Percentiles rank a stretch among this genome's conserved stretches.
phyloP scores from a whole-genome alignment of 108 stramenopile species.

The Cylindrotheca closterium region DNA sequence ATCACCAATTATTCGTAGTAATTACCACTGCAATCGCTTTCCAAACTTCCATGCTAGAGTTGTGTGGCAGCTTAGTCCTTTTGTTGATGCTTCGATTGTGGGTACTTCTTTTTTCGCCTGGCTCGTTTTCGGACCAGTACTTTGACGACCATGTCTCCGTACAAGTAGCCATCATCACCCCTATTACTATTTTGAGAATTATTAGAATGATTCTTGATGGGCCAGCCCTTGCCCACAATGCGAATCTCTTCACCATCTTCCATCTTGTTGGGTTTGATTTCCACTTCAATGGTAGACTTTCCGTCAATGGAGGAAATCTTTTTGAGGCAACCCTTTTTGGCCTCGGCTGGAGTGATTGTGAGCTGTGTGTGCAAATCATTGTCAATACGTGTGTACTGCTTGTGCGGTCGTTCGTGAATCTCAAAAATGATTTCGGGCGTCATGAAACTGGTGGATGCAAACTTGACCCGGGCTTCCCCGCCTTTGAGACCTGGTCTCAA shows the following conservation, averaged over 20 bases:
- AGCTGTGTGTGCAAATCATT: constrained; percentile 62
- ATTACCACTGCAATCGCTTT: too few species aligned
- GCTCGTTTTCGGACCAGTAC: neutral
- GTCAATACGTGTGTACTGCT: constrained; percentile 42
- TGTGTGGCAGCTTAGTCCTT: too few species aligned
- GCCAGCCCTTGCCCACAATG: constrained; percentile 67
- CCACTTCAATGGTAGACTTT: constrained; percentile 38
- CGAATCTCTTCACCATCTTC: constrained; percentile 33
- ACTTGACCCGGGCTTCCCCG: constrained; percentile 53
- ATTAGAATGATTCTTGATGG: constrained; percentile 15
- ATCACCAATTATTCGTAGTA: too few species aligned
- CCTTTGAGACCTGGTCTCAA: constrained; percentile 55
- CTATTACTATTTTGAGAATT: constrained; percentile 8
- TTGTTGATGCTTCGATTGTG: too few species aligned
- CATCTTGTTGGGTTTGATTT: constrained; percentile 18
- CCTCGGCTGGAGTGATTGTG: constrained; percentile 28
- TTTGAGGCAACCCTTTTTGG: constrained; percentile 53
- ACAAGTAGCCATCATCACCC: constrained; percentile 5
- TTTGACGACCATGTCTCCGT: constrained; percentile 1
- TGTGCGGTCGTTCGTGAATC: constrained; percentile 55
- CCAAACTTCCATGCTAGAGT: too few species aligned
- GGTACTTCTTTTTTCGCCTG: too few species aligned
- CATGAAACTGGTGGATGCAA: constrained; percentile 12
- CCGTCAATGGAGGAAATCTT: constrained; percentile 42
- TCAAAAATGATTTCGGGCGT: constrained; percentile 64